Conservation (phyloP, 768 basidiomycete genomes). For the Crepidotus variabilis region DNA sequence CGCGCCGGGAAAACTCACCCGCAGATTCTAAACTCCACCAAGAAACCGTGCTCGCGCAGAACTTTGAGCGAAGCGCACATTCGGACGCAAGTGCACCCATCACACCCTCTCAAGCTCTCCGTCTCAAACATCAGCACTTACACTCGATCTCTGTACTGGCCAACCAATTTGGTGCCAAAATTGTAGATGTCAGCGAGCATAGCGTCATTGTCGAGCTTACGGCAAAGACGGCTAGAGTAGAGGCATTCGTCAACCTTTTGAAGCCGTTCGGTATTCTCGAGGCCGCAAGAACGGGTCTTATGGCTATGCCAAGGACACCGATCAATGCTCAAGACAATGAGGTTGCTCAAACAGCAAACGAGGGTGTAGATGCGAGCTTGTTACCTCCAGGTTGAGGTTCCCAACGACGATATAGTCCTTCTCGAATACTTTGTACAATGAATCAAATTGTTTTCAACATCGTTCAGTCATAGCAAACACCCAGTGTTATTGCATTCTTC, state of each 20-base stretch:
- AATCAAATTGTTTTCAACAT: neutral
- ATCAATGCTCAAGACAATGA: conserved; percentile 66
- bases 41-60: conserved; percentile 69
- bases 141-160: conserved; percentile 84
- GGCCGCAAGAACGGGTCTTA: conserved; percentile 89
- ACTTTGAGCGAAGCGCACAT: conserved; percentile 65
- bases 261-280: conserved; percentile 96
- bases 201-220: conserved; percentile 93
- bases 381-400: conserved; percentile 83
- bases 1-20: conserved; percentile 39
- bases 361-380: conserved; percentile 81
- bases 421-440: neutral
- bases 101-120: conserved; percentile 82
- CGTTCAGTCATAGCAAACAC: conserved; percentile 1
- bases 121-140: conserved; percentile 85
- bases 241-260: conserved; percentile 87
- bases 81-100: conserved; percentile 38
- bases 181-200: conserved; percentile 94
- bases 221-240: conserved; percentile 87
- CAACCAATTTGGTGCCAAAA: conserved; percentile 84
- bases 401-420: neutral
- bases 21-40: conserved; percentile 55
- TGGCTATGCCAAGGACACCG: conserved; percentile 98
- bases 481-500: conserved; percentile 5
- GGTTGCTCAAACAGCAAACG: conserved; percentile 43